Evolutionary conservation across 208 protist genomes (phyloP).

Genomic region (Vickermania spadyakhi): DNA sequence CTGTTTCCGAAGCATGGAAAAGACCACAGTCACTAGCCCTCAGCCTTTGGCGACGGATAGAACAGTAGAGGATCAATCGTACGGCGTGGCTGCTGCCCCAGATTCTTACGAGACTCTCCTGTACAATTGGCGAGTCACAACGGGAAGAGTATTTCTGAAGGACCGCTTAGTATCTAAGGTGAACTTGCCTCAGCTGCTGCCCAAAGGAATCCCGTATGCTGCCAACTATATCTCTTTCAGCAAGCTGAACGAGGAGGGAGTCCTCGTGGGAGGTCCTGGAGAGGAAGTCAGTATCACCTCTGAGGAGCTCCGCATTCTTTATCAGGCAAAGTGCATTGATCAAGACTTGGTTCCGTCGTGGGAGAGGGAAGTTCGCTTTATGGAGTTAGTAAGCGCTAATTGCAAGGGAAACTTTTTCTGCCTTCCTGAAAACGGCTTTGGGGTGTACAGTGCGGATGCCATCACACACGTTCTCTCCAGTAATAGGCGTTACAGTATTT

Average conservation of each 20-base stretch:
- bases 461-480: conserved; percentile 69
- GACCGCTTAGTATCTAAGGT: conserved; percentile 27
- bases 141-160: conserved; percentile 57
- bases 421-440: conserved; percentile 83
- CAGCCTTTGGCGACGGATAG: no score
- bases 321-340: conserved; percentile 83
- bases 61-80: conserved; percentile 1
- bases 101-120: conserved; percentile 20
- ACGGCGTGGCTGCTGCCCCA: neutral
- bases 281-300: conserved; percentile 66
- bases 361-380: conserved; percentile 87
- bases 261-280: conserved; percentile 30
- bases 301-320: conserved; percentile 70
- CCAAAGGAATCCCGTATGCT: conserved; percentile 74
- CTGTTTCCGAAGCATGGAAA: no score
- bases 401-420: conserved; percentile 86
- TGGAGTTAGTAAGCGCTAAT: conserved; percentile 84
- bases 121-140: conserved; percentile 65
- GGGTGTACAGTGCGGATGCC: conserved; percentile 51
- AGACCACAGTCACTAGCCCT: no score
- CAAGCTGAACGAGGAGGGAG: conserved; percentile 50
- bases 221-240: conserved; percentile 87
- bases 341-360: conserved; percentile 68
- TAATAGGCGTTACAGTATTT: conserved; percentile 79
- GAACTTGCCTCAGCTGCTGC: conserved; percentile 61